A percentile compares a stretch with the other conserved stretches of the same genome.
Evolutionary conservation across 78 protist genomes (phyloP).

Genomic region (Cavenderia fasciculata): DNA sequence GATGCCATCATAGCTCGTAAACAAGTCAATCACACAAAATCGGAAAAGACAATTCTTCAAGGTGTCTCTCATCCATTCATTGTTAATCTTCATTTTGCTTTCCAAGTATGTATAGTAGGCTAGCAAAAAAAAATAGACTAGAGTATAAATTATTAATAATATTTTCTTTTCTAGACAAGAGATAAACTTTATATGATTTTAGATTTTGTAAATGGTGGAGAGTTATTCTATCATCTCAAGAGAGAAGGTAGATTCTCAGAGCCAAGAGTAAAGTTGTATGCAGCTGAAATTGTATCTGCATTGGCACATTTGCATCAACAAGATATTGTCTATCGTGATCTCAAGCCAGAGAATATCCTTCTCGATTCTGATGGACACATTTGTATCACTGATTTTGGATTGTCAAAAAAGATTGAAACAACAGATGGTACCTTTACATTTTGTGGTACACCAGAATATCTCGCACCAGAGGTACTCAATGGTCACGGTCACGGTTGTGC

Average conservation of each 20-base stretch:
- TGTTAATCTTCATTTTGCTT: constrained; percentile 93
- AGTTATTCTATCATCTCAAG: constrained; percentile 92
- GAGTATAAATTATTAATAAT: constrained; percentile 69
- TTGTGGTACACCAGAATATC: constrained; percentile 99
- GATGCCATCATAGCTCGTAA: constrained; percentile 84
- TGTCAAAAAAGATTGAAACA: constrained; percentile 90
- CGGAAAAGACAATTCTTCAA: constrained; percentile 92
- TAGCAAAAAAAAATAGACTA: background rate
- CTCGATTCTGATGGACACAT: constrained; percentile 95
- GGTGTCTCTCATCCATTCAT: constrained; percentile 91
- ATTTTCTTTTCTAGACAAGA: constrained; percentile 87
- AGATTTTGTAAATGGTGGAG: constrained; percentile 91
- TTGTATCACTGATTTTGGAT: constrained; percentile 97
- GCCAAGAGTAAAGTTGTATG: constrained; percentile 88
- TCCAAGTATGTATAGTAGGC: constrained; percentile 85
- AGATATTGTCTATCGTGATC: constrained; percentile 94
- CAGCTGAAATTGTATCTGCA: constrained; percentile 91
- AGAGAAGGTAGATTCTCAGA: constrained; percentile 86
- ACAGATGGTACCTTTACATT: constrained; percentile 89
- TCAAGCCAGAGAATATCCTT: constrained; percentile 98
- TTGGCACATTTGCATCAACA: constrained; percentile 87
- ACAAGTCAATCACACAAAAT: constrained; percentile 91
- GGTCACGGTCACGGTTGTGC: constrained; percentile 92
- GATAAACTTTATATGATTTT: constrained; percentile 88
- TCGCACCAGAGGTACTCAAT: constrained; percentile 93